These are phyloP conservation scores for Mucor sp. DNA, from an alignment of 371 early-diverging fungal species.

Conservation along the genomic window DNA sequence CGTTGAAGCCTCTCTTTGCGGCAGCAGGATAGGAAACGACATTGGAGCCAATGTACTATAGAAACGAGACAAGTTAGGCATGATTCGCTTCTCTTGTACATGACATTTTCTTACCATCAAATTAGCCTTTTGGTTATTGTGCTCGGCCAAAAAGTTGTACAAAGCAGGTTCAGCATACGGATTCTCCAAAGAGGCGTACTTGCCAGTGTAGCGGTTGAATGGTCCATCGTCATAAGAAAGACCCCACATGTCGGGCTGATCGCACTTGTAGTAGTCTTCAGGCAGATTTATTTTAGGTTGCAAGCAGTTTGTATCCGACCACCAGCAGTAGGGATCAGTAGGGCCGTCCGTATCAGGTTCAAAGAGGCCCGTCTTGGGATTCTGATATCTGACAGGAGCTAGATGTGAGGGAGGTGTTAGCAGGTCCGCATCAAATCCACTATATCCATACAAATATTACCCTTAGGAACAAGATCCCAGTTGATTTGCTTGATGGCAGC, in stretches of 20 bases:
- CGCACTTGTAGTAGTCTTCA: conserved; percentile 33
- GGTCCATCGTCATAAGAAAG: conserved; percentile 52
- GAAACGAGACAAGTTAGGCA: neutral
- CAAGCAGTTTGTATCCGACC: conserved; percentile 42
- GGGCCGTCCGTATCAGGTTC: conserved; percentile 11
- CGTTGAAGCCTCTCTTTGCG: conserved; percentile 41
- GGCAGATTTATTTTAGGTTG: conserved; percentile 38
- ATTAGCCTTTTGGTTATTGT: conserved; percentile 24
- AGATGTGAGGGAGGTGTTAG: no score
- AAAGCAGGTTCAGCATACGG: conserved; percentile 42
- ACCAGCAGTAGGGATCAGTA: conserved; percentile 41
- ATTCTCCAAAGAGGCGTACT: conserved; percentile 22
- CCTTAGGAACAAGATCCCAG: conserved; percentile 37
- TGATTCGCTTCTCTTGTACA: neutral
- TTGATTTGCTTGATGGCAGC: conserved; percentile 21
- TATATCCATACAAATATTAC: no score
- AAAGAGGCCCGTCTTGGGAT: conserved; percentile 13
- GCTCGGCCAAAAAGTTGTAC: conserved; percentile 39
- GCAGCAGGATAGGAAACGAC: conserved; percentile 41
- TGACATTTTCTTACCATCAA: conserved; percentile 22
- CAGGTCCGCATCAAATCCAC: no score
- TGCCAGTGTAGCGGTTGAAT: conserved; percentile 24
- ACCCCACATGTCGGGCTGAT: conserved; percentile 29
- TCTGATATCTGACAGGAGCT: conserved; percentile 21
- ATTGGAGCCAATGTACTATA: conserved; percentile 49